Evolutionary conservation across 1,139 yeast genomes (phyloP).

Genomic region (Nakaseomyces sp.): DNA sequence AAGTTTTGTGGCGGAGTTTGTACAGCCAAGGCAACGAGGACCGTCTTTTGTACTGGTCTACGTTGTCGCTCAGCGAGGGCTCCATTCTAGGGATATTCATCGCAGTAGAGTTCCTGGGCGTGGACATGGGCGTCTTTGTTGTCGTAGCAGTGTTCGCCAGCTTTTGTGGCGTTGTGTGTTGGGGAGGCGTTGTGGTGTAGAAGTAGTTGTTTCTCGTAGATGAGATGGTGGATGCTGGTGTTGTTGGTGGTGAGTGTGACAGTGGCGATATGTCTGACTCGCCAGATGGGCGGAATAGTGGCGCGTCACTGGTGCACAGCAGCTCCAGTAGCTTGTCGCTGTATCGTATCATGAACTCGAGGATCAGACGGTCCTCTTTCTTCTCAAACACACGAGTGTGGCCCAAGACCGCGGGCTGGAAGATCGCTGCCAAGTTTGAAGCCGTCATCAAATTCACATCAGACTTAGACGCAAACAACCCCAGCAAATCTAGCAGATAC

Average conservation of each 20-base stretch:
- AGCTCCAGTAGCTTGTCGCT: slow-evolving; percentile 3
- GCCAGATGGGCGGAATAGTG: neutral
- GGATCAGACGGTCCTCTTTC: slow-evolving; percentile 1
- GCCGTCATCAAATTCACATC: slow-evolving; percentile 80
- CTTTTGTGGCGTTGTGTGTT: no score
- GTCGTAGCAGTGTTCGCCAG: no score
- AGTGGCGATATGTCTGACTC: neutral
- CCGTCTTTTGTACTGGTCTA: slow-evolving; percentile 1
- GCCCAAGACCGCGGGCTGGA: slow-evolving; percentile 60
- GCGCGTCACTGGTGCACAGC: neutral
- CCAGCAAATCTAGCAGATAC: slow-evolving; percentile 73
- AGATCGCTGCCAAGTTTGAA: slow-evolving; percentile 82
- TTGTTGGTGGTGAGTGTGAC: slow-evolving; percentile 1
- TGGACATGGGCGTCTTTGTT: neutral
- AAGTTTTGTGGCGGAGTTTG: neutral
- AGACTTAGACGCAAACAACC: slow-evolving; percentile 69
- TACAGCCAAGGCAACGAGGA: slow-evolving; percentile 4
- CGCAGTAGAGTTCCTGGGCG: neutral
- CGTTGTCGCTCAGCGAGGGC: neutral
- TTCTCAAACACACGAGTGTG: neutral
- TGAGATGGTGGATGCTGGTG: neutral
- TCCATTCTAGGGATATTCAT: neutral
- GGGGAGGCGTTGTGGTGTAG: neutral
- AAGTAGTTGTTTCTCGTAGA: neutral
- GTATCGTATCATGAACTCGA: slow-evolving; percentile 5